Evolutionary conservation across 805 yeast species (phyloP).

Genomic region (Candida easanensis): DNA sequence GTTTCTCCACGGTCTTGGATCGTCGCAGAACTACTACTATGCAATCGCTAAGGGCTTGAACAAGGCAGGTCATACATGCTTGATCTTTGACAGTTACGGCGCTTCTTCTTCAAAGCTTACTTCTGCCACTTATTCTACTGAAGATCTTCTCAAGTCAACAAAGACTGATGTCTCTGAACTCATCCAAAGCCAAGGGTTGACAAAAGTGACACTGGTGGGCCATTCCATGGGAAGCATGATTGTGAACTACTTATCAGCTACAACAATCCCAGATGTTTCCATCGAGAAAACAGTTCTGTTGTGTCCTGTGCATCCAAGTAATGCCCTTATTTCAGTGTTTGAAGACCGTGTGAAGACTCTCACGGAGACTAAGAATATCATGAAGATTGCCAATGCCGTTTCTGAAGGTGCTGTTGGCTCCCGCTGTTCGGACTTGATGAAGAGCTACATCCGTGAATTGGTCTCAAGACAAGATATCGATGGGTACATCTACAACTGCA

Average conservation of each 20-base stretch:
- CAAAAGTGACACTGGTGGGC: constrained; percentile 1
- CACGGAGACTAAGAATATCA: not conserved
- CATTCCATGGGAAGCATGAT: constrained; percentile 12
- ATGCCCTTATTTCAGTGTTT: not conserved
- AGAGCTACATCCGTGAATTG: constrained; percentile 5
- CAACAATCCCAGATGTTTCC: not conserved
- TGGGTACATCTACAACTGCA: constrained; percentile 8
- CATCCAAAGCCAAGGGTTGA: not conserved
- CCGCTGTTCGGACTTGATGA: not conserved
- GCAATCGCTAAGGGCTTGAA: constrained; percentile 6
- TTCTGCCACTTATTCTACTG: not conserved
- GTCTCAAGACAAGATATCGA: constrained; percentile 2
- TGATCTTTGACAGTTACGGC: constrained; percentile 10
- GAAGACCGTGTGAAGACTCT: not conserved
- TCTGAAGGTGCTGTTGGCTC: constrained; percentile 5
- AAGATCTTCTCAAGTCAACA: not conserved
- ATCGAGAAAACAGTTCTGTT: not conserved
- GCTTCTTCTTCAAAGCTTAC: not conserved
- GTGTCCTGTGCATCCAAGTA: not conserved
- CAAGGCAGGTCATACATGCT: not conserved
- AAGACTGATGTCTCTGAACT: constrained; percentile 1
- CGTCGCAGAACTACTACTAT: constrained; percentile 10
- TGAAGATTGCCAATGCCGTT: not conserved
- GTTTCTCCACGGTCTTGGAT: constrained; percentile 10
- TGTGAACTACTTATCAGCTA: constrained; percentile 1